phyloP scores from a whole-genome alignment of 176 grass and related monocot genomes.

The Rhipidocladum racemiflorum region DNA sequence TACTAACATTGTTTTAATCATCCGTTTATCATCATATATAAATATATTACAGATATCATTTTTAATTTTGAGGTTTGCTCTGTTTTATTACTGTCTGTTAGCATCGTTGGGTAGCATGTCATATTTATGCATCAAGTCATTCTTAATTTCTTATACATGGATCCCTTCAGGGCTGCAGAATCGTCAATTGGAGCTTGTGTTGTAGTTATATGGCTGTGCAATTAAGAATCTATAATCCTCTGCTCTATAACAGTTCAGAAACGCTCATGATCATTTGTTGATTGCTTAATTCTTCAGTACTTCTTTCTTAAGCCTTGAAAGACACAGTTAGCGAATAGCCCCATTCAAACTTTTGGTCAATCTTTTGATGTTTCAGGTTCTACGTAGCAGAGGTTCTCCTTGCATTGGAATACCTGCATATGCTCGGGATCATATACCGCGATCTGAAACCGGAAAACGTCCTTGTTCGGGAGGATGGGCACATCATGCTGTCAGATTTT shows the following conservation, averaged over 20 bases:
- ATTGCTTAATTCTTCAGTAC: no score
- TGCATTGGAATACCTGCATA: constrained; percentile 74
- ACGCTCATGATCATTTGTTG: constrained; percentile 24
- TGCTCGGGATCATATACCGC: constrained; percentile 88
- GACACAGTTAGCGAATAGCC: not conserved
- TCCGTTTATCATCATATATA: not conserved
- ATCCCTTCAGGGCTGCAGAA: not conserved
- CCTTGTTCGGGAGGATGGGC: constrained; percentile 74
- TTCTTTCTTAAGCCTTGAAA: not conserved
- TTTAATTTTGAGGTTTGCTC: not conserved
- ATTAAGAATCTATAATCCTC: not conserved
- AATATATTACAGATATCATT: not conserved
- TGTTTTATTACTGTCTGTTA: not conserved
- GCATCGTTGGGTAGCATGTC: not conserved
- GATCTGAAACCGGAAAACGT: constrained; percentile 80
- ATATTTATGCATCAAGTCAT: not conserved
- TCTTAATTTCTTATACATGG: not conserved
- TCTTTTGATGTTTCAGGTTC: constrained; percentile 47
- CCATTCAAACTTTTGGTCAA: constrained; percentile 1
- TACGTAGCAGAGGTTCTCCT: constrained; percentile 73
- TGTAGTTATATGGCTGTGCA: not conserved
- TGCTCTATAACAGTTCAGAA: not conserved
- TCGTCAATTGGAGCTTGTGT: not conserved
- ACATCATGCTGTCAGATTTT: constrained; percentile 82
- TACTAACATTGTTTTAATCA: not conserved